Percentiles rank a stretch among this genome's conserved stretches.
phyloP scores from a whole-genome alignment of 148 eudicot genomes.

The Chenopodium berlandieri region DNA sequence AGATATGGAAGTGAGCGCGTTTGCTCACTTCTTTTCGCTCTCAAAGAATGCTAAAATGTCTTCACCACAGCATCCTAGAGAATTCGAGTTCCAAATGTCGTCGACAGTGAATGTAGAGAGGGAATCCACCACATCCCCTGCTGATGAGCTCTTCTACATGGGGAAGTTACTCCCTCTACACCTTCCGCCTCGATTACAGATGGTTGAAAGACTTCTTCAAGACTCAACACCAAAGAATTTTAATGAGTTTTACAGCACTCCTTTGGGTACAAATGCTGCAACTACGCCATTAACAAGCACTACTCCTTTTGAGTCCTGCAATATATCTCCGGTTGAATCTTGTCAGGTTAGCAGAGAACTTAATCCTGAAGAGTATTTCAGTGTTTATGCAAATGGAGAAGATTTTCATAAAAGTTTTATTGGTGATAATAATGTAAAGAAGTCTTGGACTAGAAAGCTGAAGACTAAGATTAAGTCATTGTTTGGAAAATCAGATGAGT shows the following conservation, averaged over 20 bases:
- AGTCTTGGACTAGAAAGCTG: slow-evolving; percentile 62
- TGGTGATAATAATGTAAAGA: slow-evolving; percentile 28
- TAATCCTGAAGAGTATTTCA: slow-evolving; percentile 49
- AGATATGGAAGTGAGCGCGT: slow-evolving; percentile 70
- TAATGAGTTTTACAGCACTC: slow-evolving; percentile 50
- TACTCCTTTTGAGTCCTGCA: slow-evolving; percentile 74
- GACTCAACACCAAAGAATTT: slow-evolving; percentile 29
- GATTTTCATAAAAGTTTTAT: slow-evolving; percentile 7
- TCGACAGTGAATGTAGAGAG: slow-evolving; percentile 35
- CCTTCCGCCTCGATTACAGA: slow-evolving; percentile 67
- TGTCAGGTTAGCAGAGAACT: slow-evolving; percentile 60
- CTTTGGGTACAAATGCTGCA: slow-evolving; percentile 40
- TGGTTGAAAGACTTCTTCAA: slow-evolving; percentile 58
- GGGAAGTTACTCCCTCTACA: slow-evolving; percentile 82
- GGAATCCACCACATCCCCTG: slow-evolving; percentile 59
- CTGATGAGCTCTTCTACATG: slow-evolving; percentile 82
- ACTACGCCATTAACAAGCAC: slow-evolving; percentile 38
- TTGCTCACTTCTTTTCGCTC: slow-evolving; percentile 34
- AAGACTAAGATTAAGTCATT: slow-evolving; percentile 48
- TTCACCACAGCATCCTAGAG: slow-evolving; percentile 26
- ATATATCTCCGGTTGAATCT: slow-evolving; percentile 55
- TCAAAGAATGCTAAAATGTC: slow-evolving; percentile 1
- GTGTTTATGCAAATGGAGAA: slow-evolving; percentile 25
- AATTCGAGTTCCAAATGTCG: slow-evolving; percentile 75
- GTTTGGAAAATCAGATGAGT: slow-evolving; percentile 43